A percentile compares a stretch with the other conserved stretches of the same genome.
phyloP scores from a whole-genome alignment of 1,139 yeast species.

The Suhomyces chickasaworum region DNA sequence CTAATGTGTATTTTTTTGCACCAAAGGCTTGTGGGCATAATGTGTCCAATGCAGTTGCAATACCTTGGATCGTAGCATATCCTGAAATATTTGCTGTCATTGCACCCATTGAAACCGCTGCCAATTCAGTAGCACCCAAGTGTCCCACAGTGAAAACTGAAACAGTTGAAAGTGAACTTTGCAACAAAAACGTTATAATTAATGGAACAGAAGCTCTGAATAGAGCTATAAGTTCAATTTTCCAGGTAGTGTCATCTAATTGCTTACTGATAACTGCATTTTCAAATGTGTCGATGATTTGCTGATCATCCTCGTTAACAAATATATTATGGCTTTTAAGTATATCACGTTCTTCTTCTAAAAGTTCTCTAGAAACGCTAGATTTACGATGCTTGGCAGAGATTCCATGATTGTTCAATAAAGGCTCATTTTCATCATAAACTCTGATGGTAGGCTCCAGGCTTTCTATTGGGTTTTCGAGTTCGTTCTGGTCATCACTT shows the following conservation, averaged over 20 bases:
- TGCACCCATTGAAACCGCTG: conserved; percentile 64
- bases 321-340: conserved; percentile 33
- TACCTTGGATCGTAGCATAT: conserved; percentile 59
- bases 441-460: conserved; percentile 10
- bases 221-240: conserved; percentile 44
- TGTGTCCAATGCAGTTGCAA: conserved; percentile 83
- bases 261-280: conserved; percentile 35
- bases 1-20: conserved; percentile 52
- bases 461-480: not conserved
- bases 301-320: conserved; percentile 30
- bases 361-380: conserved; percentile 30
- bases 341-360: conserved; percentile 41
- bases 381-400: conserved; percentile 24
- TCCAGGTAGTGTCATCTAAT: conserved; percentile 28
- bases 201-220: conserved; percentile 51
- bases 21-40: conserved; percentile 72
- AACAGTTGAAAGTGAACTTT: conserved; percentile 57
- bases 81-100: conserved; percentile 65
- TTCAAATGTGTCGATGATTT: conserved; percentile 38
- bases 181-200: conserved; percentile 54
- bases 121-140: conserved; percentile 58
- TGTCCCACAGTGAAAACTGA: conserved; percentile 63
- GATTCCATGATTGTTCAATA: conserved; percentile 9
- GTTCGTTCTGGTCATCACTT: conserved; percentile 13
- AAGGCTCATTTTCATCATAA: conserved; percentile 22